Conservation (phyloP, 768 basidiomycete genomes). For the Clathrus columnatus region DNA sequence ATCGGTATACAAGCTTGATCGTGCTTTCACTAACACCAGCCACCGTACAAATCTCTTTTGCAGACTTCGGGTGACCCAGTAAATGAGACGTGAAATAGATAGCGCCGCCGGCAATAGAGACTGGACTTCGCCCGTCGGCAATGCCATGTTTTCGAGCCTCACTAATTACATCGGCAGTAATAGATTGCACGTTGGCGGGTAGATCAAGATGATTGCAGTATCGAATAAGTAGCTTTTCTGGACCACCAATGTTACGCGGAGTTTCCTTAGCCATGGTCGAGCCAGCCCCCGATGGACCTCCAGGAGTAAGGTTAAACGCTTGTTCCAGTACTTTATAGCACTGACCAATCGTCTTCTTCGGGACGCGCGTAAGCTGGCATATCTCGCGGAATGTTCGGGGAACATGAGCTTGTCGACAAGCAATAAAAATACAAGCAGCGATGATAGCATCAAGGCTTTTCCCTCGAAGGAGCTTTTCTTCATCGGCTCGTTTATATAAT, state of each 20-base stretch:
- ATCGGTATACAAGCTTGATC: conserved; percentile 79
- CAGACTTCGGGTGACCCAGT: conserved; percentile 63
- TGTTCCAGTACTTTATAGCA: conserved; percentile 85
- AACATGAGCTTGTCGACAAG: conserved; percentile 92
- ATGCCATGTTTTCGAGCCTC: conserved; percentile 76
- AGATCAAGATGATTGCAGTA: conserved; percentile 91
- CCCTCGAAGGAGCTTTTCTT: conserved; percentile 85
- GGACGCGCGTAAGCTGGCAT: conserved; percentile 85
- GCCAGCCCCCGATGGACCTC: conserved; percentile 43
- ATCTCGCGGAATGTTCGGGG: conserved; percentile 95
- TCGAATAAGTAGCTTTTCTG: conserved; percentile 83
- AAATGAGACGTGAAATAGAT: conserved; percentile 89
- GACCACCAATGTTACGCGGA: conserved; percentile 40
- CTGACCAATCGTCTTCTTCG: conserved; percentile 92
- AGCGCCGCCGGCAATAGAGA: conserved; percentile 97
- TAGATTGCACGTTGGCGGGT: conserved; percentile 71
- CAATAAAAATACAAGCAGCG: conserved; percentile 97
- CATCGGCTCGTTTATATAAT: conserved; percentile 93
- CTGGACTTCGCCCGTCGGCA: conserved; percentile 88
- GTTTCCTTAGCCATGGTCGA: conserved; percentile 36
- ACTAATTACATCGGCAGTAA: conserved; percentile 75
- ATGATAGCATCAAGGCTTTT: conserved; percentile 91
- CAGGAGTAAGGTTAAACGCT: conserved; percentile 82
- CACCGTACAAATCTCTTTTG: conserved; percentile 81
- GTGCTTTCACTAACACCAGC: conserved; percentile 95